These are phyloP conservation scores for Leucaena leucocephala DNA, from an alignment of 306 rosid species.

Conservation along the genomic window DNA sequence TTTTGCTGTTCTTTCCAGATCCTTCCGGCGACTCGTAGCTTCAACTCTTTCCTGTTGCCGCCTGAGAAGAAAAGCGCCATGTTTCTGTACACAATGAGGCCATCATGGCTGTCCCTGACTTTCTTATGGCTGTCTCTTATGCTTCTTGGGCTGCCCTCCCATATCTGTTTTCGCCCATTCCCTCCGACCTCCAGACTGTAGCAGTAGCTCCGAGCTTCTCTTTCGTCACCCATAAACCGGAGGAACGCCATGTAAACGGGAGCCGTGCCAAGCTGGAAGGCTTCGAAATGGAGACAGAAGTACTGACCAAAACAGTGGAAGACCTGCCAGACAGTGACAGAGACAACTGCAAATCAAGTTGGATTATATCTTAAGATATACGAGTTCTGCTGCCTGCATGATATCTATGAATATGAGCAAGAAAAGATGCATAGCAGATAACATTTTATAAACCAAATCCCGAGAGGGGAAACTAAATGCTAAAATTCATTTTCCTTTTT, in stretches of 20 bases:
- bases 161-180: conserved; percentile 57
- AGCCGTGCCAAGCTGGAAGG: conserved; percentile 70
- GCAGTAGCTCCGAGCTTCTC: conserved; percentile 60
- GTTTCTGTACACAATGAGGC: conserved; percentile 65
- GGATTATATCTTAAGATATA: background rate
- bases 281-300: conserved; percentile 77
- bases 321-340: conserved; percentile 43
- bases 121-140: conserved; percentile 68
- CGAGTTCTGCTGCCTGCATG: background rate
- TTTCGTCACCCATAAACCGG: conserved; percentile 73
- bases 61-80: conserved; percentile 77
- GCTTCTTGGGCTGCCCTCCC: conserved; percentile 71
- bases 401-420: background rate
- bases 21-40: conserved; percentile 66
- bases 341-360: conserved; percentile 11
- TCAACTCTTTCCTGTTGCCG: conserved; percentile 65
- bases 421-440: conserved; percentile 20
- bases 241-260: conserved; percentile 77
- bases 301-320: conserved; percentile 73
- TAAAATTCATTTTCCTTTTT: background rate
- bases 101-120: conserved; percentile 79
- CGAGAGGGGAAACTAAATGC: background rate
- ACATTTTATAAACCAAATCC: background rate
- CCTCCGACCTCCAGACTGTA: conserved; percentile 75
- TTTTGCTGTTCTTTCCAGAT: conserved; percentile 73